These are phyloP conservation scores for Dendrobium chrysotoxum DNA, from an alignment of 106 monocot genomes.

Conservation along the genomic window DNA sequence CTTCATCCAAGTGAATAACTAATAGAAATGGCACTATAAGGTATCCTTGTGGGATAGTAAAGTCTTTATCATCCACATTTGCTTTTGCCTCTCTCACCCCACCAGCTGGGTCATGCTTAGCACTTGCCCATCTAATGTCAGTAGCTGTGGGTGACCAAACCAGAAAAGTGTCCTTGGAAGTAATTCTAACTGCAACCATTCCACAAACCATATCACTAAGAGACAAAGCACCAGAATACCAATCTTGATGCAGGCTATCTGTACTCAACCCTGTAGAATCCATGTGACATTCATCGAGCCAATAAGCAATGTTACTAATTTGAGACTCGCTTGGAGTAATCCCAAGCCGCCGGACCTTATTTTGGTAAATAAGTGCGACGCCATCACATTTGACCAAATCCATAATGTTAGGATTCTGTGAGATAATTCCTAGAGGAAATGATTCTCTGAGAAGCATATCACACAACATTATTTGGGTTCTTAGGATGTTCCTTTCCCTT, in stretches of 20 bases:
- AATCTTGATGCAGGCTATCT: constrained; percentile 80
- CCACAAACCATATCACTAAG: constrained; percentile 72
- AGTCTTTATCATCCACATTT: too few relatives aligned
- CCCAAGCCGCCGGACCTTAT: constrained; percentile 49
- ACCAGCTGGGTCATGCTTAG: constrained; percentile 64
- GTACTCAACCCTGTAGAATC: constrained; percentile 94
- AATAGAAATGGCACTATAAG: constrained; percentile 31
- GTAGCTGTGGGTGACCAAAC: constrained; percentile 77
- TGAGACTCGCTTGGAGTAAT: constrained; percentile 49
- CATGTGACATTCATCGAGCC: constrained; percentile 65
- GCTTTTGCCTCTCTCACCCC: constrained; percentile 72
- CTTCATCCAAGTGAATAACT: constrained; percentile 32
- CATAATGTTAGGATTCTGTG: constrained; percentile 79
- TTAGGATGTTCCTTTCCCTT: constrained; percentile 69
- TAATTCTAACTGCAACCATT: constrained; percentile 78
- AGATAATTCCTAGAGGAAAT: constrained; percentile 58
- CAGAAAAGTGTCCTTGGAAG: constrained; percentile 81
- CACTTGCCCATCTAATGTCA: constrained; percentile 86
- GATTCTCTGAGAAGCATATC: constrained; percentile 79
- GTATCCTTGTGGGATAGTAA: constrained; percentile 24
- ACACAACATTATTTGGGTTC: constrained; percentile 70
- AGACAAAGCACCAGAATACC: constrained; percentile 58
- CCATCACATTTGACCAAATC: constrained; percentile 85
- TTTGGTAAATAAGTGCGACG: constrained; percentile 63
- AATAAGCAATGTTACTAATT: constrained; percentile 53